Percentiles rank a stretch among this genome's conserved stretches.
These are phyloP conservation scores for Sporothrix dimorphospora DNA, from an alignment of 2,329 filamentous ascomycete species.

Conservation along the genomic window DNA sequence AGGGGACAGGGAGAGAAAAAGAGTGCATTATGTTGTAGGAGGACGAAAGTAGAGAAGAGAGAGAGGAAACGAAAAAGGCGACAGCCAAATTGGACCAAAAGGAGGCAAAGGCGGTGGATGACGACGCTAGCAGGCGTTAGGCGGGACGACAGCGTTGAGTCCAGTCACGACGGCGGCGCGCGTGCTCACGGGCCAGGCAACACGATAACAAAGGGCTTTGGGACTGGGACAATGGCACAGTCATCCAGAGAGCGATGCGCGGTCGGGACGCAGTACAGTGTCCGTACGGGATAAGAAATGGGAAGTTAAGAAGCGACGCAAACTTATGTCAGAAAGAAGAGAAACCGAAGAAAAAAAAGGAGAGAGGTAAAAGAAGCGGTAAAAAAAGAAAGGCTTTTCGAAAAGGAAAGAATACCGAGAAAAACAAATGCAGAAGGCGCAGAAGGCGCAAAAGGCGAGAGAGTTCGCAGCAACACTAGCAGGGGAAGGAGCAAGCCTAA, in stretches of 20 bases:
- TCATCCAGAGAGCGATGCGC: background rate
- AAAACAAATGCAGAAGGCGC: constrained; percentile 18
- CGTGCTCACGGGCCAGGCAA: constrained; percentile 24
- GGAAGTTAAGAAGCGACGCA: background rate
- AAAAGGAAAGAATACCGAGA: constrained; percentile 6
- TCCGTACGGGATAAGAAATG: no score
- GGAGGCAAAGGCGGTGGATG: constrained; percentile 29
- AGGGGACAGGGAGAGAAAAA: background rate
- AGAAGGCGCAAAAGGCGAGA: background rate
- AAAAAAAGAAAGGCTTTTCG: background rate
- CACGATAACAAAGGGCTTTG: constrained; percentile 12
- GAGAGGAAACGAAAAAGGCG: constrained; percentile 10
- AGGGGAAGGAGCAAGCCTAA: background rate
- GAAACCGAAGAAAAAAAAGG: background rate
- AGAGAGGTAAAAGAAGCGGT: background rate
- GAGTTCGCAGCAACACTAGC: background rate
- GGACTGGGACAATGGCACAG: constrained; percentile 7
- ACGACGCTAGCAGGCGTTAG: constrained; percentile 29
- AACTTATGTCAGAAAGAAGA: background rate
- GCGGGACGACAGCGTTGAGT: constrained; percentile 14
- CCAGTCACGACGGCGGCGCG: constrained; percentile 22
- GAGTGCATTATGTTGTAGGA: background rate
- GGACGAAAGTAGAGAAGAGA: constrained; percentile 5
- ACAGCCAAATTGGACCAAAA: constrained; percentile 19
- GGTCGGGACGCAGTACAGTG: background rate